Conservation (phyloP, 345 rosid genomes). For the Hibiscus tridactylites region DNA sequence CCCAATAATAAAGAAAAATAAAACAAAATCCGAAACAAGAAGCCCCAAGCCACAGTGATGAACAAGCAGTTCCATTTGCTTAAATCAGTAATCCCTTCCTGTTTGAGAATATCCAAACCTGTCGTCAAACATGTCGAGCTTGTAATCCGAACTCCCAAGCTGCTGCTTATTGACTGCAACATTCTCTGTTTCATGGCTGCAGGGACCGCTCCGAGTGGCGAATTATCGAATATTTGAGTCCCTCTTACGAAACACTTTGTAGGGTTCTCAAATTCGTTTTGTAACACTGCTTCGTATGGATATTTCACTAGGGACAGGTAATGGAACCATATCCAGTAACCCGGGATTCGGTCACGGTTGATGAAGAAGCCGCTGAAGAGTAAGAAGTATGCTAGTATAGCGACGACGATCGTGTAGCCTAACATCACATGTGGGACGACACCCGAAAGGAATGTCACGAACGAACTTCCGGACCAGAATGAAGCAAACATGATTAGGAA, state of each 20-base stretch:
- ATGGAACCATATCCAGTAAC: conserved; percentile 97
- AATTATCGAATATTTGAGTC: not conserved
- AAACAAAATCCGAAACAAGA: too few relatives aligned
- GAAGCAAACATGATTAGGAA: conserved; percentile 65
- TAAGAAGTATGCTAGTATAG: conserved; percentile 82
- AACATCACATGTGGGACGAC: conserved; percentile 86
- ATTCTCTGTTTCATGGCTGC: too few relatives aligned
- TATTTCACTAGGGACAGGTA: conserved; percentile 84
- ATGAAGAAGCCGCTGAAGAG: conserved; percentile 96
- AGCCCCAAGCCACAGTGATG: too few relatives aligned
- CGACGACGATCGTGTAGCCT: conserved; percentile 86
- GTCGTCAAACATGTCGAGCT: too few relatives aligned
- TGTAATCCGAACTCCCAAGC: too few relatives aligned
- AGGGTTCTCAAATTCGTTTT: conserved; percentile 65
- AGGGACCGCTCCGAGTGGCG: too few relatives aligned
- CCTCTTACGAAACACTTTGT: conserved; percentile 69
- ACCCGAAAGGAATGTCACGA: conserved; percentile 85
- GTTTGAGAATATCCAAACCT: too few relatives aligned
- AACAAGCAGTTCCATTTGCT: too few relatives aligned
- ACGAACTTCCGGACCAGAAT: conserved; percentile 92
- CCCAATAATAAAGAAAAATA: too few relatives aligned
- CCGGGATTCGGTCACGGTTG: conserved; percentile 71
- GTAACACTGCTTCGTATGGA: conserved; percentile 80
- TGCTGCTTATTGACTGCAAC: too few relatives aligned
- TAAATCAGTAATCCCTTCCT: too few relatives aligned